Evolutionary conservation across 371 early-diverging fungal species (phyloP).

Genomic region (Parasitella parasitica): DNA sequence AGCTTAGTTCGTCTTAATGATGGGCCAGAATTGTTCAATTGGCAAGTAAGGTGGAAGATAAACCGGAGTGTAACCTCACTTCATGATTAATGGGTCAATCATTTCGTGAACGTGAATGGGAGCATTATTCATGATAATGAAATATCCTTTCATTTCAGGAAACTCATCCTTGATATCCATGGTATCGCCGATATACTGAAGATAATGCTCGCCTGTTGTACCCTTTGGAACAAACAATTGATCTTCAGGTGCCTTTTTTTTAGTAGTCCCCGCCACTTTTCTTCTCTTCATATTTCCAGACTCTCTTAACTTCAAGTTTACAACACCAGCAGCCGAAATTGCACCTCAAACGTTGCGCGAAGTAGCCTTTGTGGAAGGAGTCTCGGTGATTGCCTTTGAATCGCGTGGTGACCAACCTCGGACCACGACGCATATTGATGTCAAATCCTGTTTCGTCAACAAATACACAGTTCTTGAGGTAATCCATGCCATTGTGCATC

Average conservation of each 20-base stretch:
- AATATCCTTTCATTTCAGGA: conserved; percentile 3
- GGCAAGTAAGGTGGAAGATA: conserved; percentile 13
- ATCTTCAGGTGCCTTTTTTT: background rate
- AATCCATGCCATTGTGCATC: no score
- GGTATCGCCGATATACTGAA: conserved; percentile 5
- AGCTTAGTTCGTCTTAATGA: no score
- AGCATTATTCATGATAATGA: background rate
- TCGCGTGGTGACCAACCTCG: no score
- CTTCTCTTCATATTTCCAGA: conserved; percentile 18
- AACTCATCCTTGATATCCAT: conserved; percentile 13
- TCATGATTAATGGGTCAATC: conserved; percentile 7
- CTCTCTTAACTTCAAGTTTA: conserved; percentile 20
- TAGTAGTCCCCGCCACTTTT: conserved; percentile 6
- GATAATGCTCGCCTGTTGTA: conserved; percentile 8
- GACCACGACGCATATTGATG: no score
- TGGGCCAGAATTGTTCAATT: no score
- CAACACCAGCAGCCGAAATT: conserved; percentile 9
- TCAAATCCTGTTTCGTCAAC: no score
- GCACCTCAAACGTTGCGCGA: no score
- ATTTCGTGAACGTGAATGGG: background rate
- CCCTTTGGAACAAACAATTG: conserved; percentile 7
- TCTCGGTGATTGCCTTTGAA: background rate
- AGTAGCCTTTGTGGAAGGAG: no score
- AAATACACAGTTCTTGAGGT: no score
- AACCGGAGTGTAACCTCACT: conserved; percentile 1